phyloP scores from a whole-genome alignment of 2,329 filamentous ascomycete genomes.

The Talaromyces sp. region DNA sequence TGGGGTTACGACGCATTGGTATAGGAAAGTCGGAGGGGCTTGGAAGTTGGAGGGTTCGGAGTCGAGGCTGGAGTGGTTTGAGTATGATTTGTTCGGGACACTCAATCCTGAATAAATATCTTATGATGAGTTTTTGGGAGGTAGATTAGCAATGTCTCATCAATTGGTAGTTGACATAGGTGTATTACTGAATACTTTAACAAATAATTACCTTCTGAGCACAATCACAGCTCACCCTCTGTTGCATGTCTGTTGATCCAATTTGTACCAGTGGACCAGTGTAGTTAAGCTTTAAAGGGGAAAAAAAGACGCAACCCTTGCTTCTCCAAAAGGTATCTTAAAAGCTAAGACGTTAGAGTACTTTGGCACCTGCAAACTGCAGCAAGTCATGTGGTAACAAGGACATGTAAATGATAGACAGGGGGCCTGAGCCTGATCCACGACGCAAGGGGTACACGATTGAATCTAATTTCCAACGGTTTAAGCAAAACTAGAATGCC shows the following conservation, averaged over 20 bases:
- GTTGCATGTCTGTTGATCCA: no score
- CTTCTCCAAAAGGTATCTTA: no score
- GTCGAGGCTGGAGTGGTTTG: slow-evolving; percentile 20
- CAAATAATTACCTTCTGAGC: no score
- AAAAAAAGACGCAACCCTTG: no score
- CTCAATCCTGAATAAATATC: neutral
- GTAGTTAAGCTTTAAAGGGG: no score
- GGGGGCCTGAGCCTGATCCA: neutral
- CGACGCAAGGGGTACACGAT: neutral
- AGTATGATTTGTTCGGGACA: slow-evolving; percentile 18
- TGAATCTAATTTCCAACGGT: neutral
- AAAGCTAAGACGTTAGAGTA: no score
- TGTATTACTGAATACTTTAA: no score
- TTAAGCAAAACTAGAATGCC: neutral
- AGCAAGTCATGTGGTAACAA: neutral
- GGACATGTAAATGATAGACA: neutral
- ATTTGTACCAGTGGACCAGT: no score
- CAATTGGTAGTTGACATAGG: no score
- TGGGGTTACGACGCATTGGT: slow-evolving; percentile 21
- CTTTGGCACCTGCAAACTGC: neutral
- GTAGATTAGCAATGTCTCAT: no score
- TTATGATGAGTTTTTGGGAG: no score
- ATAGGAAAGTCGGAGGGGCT: slow-evolving; percentile 23
- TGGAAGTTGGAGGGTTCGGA: slow-evolving; percentile 25
- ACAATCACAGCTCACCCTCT: no score